A percentile compares a stretch with the other conserved stretches of the same genome.
Conservation (phyloP, 495 filamentous ascomycete species). For the Talaromyces stipitatus region DNA sequence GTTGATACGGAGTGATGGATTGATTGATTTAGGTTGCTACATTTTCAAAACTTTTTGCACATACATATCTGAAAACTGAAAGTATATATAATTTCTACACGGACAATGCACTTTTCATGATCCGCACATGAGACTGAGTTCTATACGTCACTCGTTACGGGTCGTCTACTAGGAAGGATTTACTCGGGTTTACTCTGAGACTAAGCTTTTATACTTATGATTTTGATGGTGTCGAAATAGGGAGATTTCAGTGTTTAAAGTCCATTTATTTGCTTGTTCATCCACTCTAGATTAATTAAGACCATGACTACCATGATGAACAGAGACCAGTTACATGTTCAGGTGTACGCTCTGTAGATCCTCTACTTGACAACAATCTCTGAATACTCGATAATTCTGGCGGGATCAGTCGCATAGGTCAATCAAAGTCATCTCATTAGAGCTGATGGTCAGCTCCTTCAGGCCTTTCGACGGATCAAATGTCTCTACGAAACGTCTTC, state of each 20-base stretch:
- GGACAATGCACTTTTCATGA: background rate
- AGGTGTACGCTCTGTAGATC: background rate
- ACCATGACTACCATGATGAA: background rate
- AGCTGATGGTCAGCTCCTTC: background rate
- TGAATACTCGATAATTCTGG: too few species aligned
- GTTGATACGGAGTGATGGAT: conserved; percentile 25
- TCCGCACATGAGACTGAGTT: background rate
- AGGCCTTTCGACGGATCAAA: background rate
- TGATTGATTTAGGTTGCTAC: background rate
- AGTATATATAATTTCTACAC: background rate
- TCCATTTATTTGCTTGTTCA: background rate
- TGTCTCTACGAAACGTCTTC: background rate
- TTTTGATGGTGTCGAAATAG: background rate
- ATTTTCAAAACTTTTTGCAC: background rate
- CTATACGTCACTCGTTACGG: background rate
- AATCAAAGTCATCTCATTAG: background rate
- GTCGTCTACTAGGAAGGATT: background rate
- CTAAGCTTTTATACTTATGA: background rate
- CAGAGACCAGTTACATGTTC: background rate
- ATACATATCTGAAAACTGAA: background rate
- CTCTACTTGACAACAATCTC: background rate
- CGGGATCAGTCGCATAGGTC: background rate
- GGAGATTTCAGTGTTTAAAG: background rate
- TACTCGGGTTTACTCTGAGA: background rate
- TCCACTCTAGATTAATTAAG: background rate